Base-by-base conservation (phyloP, 208 protist genomes). In the Polymyxa betae region DNA sequence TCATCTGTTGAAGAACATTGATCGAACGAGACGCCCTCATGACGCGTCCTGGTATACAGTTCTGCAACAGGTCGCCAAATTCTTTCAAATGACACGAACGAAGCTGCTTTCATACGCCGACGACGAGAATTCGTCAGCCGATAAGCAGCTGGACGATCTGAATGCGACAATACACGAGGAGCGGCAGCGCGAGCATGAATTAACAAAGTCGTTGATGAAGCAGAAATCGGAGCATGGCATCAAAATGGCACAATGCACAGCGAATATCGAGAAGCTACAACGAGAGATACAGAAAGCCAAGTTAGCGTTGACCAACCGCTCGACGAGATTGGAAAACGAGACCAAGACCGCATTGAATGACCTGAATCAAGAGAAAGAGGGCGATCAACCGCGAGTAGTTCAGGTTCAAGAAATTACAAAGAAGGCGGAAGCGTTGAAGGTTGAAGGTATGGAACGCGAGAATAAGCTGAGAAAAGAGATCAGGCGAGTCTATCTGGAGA, bases 401-500 rank as follows among this genome's bases (percentile, higher is more conserved):
- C 16, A 5, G 5, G 35, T 82, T 5, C 35, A 82, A 43, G 35
- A 82, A 5, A 5, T 82, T 5, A n/a, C n/a, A 5, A 43, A 12
- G 16, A 5, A 82, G 72, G 35, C n/a, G 40, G 72, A 43, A 35
- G 5, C n/a, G 72, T 35, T 82, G 40, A 5, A n/a, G n/a, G 72
- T 35, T 20, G 72, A 82, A 20, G 72, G 5, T 5, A 35, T 5
- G 16, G 72, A 82, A 12, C 5, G 40, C 16, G 72, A 82, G 72
- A 82, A 20, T 5, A 35, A 43, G n/a, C 10, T 5, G 35, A 82
- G 72, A n/a, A 82, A 82, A n/a, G 72, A 82, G 72, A n/a, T 82
- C 16, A 5, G 72, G 35, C 72, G 72, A 35, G 35, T 82, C 16
- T 38, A 5, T 5, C 5, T 45, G 5, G 72, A 82, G 72, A 35